Percentiles rank a stretch among this genome's conserved stretches.
These are phyloP conservation scores for Sporisorium iseilematis-ciliati DNA, from an alignment of 1,284 basidiomycete species.

Conservation along the genomic window DNA sequence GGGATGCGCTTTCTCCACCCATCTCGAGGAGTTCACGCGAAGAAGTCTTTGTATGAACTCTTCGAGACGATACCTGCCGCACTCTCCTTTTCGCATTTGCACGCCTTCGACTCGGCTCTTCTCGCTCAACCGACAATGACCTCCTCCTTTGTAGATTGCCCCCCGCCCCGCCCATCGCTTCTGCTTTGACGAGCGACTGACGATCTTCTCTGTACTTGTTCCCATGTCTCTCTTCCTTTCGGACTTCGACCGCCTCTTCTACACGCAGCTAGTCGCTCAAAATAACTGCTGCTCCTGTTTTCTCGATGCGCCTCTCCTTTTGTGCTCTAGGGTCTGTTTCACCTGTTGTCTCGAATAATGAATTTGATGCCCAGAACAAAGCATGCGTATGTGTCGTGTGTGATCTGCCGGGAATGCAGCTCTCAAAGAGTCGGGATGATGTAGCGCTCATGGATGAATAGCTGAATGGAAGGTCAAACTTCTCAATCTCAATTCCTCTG, in stretches of 20 bases:
- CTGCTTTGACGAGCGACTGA: too few relatives aligned
- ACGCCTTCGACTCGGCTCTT: background rate
- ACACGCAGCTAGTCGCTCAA: constrained; percentile 1
- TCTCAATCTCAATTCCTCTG: too few relatives aligned
- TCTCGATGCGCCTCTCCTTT: background rate
- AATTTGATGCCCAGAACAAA: too few relatives aligned
- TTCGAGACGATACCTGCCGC: constrained; percentile 46
- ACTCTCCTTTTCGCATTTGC: background rate
- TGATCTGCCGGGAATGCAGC: too few relatives aligned
- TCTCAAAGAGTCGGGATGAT: too few relatives aligned
- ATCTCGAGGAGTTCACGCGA: constrained; percentile 18
- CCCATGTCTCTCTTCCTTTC: constrained; percentile 5
- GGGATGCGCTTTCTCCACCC: constrained; percentile 18
- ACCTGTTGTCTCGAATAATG: constrained; percentile 6
- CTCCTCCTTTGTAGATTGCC: constrained; percentile 7
- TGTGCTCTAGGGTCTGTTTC: constrained; percentile 4
- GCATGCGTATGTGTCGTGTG: too few relatives aligned
- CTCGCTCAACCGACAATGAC: constrained; percentile 28
- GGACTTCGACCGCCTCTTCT: background rate
- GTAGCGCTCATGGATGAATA: too few relatives aligned
- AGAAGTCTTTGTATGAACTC: too few relatives aligned
- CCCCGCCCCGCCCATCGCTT: background rate
- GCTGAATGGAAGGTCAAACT: too few relatives aligned
- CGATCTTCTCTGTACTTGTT: constrained; percentile 6
- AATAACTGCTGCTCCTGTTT: background rate